These are phyloP conservation scores for Brassica balearica DNA, from an alignment of 441 rosid species.

Conservation along the genomic window DNA sequence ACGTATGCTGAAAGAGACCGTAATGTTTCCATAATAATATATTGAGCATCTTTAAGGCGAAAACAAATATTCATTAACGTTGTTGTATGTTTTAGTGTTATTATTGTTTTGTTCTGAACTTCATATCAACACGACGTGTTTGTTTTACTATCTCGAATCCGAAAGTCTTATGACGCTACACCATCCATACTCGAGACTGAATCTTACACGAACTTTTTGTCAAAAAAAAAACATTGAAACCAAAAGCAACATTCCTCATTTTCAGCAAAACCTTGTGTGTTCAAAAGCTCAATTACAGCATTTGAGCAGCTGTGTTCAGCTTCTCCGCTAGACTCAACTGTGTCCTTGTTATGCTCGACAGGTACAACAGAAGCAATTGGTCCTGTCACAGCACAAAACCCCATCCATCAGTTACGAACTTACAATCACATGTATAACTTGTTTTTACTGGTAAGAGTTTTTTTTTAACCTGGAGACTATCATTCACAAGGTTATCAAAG, in stretches of 20 bases:
- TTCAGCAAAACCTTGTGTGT: conserved; percentile 16
- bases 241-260: conserved; percentile 17
- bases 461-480: conserved; percentile 71
- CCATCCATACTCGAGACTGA: conserved; percentile 8
- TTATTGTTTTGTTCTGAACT: background rate
- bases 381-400: conserved; percentile 53
- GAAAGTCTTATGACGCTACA: background rate
- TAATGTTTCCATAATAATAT: background rate
- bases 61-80: background rate
- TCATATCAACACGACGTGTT: background rate
- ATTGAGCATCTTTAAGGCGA: background rate
- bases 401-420: conserved; percentile 8
- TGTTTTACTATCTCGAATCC: background rate
- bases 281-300: conserved; percentile 49
- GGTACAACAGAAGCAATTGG: conserved; percentile 75
- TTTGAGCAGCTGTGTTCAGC: conserved; percentile 94
- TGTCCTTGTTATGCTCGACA: conserved; percentile 94
- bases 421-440: no score
- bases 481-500: conserved; percentile 86
- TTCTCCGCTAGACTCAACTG: conserved; percentile 92
- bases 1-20: background rate
- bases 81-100: no score
- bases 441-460: background rate
- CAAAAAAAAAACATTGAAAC: conserved; percentile 11
- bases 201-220: conserved; percentile 30